Evolutionary conservation across 345 rosid species (phyloP), one percentile per base, ranked within the genome.

Genomic region (Eutrema japonicum): DNA sequence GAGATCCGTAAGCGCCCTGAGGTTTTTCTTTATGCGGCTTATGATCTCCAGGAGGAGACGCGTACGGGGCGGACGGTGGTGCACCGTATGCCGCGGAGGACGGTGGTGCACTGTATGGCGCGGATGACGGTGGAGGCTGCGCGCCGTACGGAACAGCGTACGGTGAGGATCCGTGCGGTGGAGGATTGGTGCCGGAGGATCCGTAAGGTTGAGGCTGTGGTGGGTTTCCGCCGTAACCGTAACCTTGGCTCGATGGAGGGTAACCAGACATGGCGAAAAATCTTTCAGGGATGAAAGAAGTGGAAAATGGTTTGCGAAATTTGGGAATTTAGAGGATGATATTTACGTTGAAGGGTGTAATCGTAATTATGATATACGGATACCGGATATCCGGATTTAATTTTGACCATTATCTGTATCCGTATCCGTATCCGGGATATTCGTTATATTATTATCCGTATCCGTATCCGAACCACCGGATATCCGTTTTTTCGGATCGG

Each of bases 61-160:
- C 75, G 59, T 76, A 76, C 5, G 74, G 74, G 2, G 69, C 79
- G 0, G 74, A 68, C 0, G 74, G 74, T 36, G 79, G 79, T 29
- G 74, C 79, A 29, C 79, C 79, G 74, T 75, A 75, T 14, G 74
- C 74, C 13, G 68, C 57, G 10, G 73, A 32, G 0, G 74, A 68
- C 0, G 74, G 74, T 36, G 79, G 79, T 29, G 74, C 79, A 16
- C 79, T 74, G 74, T 75, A 75, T 14, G 74, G 79, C 10, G 68
- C 57, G 10, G 73, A 68, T 8, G 73, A 48, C 0, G 74, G 76
- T 13, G 82, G 79, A 14, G 78, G 83, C 41, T 75, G 74, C 0
- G 86, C 58, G 3, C 78, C 82, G 78, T 83, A 82, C 4, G 83
- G 78, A 18, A 78, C 79, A 63, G 85, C 75, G 16, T 85, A 82